Conservation (phyloP, 2,329 filamentous ascomycete species). For the Calonectria ilicicola region DNA sequence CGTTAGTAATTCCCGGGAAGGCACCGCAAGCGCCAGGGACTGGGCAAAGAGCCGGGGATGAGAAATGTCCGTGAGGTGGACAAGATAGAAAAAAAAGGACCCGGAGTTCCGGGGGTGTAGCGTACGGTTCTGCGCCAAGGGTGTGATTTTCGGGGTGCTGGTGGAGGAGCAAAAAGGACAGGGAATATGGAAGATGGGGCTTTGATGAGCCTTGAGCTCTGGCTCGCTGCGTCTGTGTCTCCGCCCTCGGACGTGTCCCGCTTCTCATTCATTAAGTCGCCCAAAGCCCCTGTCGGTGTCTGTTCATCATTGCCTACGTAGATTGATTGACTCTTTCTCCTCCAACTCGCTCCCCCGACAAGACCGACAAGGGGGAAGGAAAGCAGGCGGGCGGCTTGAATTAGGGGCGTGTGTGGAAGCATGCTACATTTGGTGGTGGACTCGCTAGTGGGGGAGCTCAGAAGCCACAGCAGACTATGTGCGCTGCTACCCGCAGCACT, state of each 20-base stretch:
- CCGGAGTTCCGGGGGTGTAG: conserved; percentile 16
- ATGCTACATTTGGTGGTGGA: not conserved
- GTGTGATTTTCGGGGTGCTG: conserved; percentile 18
- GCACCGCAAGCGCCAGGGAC: conserved; percentile 25
- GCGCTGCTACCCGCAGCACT: conserved; percentile 14
- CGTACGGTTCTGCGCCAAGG: conserved; percentile 7
- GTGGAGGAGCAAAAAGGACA: not conserved
- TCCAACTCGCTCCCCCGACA: not conserved
- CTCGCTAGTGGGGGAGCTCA: conserved; percentile 17
- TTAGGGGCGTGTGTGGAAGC: conserved; percentile 10
- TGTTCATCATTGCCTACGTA: not conserved
- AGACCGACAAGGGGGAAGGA: not conserved
- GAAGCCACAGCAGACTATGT: conserved; percentile 13
- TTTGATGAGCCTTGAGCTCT: not conserved
- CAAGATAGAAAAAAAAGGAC: conserved; percentile 8
- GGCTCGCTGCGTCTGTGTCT: not conserved
- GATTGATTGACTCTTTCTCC: not conserved
- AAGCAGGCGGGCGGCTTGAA: not conserved
- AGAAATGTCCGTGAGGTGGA: conserved; percentile 10
- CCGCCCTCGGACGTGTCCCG: not conserved
- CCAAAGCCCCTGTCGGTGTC: not conserved
- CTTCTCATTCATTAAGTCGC: not conserved
- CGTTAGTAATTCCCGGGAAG: conserved; percentile 26
- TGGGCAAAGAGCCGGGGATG: conserved; percentile 10
- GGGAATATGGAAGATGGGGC: not conserved